A percentile compares a stretch with the other conserved stretches of the same genome.
These are phyloP conservation scores for Paraglomus brasilianum DNA, from an alignment of 192 early-diverging fungal species.

Conservation along the genomic window DNA sequence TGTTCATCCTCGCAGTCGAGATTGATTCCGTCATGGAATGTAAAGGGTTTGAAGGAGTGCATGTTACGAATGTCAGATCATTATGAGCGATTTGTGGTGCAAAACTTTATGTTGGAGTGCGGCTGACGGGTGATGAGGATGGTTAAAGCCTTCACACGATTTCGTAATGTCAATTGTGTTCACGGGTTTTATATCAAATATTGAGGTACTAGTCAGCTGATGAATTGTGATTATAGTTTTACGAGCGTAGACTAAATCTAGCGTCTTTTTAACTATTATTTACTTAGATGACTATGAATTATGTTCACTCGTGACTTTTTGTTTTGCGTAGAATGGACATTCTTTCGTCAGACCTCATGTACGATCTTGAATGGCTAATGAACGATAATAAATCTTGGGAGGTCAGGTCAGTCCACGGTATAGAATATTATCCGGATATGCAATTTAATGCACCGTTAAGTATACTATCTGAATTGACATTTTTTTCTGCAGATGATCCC, in stretches of 20 bases:
- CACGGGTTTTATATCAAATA: constrained; percentile 76
- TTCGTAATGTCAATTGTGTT: constrained; percentile 74
- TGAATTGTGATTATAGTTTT: background rate
- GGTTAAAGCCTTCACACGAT: constrained; percentile 64
- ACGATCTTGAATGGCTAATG: constrained; percentile 74
- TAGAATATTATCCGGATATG: constrained; percentile 81
- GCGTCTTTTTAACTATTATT: background rate
- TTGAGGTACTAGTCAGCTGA: constrained; percentile 46
- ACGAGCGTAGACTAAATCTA: too few species aligned
- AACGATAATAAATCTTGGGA: constrained; percentile 65
- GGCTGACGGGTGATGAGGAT: constrained; percentile 71
- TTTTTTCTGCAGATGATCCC: constrained; percentile 31
- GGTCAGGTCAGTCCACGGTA: constrained; percentile 70
- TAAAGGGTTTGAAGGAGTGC: constrained; percentile 69
- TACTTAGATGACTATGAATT: background rate
- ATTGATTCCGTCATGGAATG: constrained; percentile 50
- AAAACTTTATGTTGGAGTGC: constrained; percentile 60
- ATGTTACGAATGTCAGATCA: constrained; percentile 67
- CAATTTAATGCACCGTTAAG: constrained; percentile 74
- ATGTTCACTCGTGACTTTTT: background rate
- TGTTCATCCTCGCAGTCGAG: background rate
- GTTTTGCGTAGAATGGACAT: constrained; percentile 60
- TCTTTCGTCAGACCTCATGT: constrained; percentile 64
- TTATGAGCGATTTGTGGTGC: constrained; percentile 70
- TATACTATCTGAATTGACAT: background rate